Evolutionary conservation across 768 basidiomycete species (phyloP), one percentile per base, ranked within the genome.

Genomic region (Podaxis mareebaensis): DNA sequence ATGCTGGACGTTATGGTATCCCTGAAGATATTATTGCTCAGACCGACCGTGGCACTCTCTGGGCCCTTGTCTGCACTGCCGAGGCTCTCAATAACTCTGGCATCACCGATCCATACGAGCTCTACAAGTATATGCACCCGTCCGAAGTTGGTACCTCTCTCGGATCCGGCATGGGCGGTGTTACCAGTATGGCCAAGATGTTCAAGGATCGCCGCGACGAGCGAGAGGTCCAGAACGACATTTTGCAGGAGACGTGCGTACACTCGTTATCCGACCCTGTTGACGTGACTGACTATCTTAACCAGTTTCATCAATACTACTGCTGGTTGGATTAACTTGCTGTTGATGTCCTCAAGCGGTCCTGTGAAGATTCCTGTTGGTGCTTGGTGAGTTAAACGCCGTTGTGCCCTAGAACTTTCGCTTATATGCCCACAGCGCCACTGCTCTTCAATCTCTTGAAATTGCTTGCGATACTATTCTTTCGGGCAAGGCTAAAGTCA

Each of bases 311-410:
- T 99, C 81, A 99, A 99, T 77, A 98, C 95, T 2, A 95, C 95
- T 48, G 96, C 96, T 63, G 96, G 96, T 52, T 99, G 97, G 97
- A 84, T 99, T 71, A 99, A 99, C 75, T 75, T 99, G 33, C 81
- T 99, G 15, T 83, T 99, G 3, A 78, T 99, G 76, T 99, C 97
- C 0, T 96, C 97, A 1, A 93, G 92, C 69, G 97, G 97, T 51
- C 97, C 97, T 2, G 92, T 99, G 75, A 99, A 99, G 81, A 97
- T 99, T 70, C 97, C 97, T 58, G 97, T 99, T 64, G 97, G 97
- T 63, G 97, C 97, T 64, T 99, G 97, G 93, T 94, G 73, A 70
- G 87, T 74, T 2, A 58, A 40, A 39, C 15, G 3, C 67, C 30
- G 52, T n/a, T 26, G 28, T 60, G 69, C 53, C 57, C 61, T 44